Evolutionary conservation across 1,284 basidiomycete genomes (phyloP).

Genomic region (Boletellus deceptivus): DNA sequence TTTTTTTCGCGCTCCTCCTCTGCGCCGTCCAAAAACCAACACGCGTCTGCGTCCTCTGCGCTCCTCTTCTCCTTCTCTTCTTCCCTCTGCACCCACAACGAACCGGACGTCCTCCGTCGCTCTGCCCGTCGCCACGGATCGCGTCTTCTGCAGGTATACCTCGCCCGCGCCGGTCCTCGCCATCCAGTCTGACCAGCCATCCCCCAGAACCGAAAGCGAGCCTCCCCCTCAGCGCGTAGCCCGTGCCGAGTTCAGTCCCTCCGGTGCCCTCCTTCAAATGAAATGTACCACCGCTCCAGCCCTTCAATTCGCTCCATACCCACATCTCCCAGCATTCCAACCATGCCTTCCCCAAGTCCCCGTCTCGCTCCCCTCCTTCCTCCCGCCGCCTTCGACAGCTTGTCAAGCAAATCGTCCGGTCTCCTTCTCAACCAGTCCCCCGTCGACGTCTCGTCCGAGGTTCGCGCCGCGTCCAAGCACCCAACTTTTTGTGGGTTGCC

Average conservation of each 20-base stretch:
- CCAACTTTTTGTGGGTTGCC: conserved; percentile 53
- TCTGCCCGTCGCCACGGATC: conserved; percentile 8
- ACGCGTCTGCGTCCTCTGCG: neutral
- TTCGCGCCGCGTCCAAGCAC: conserved; percentile 24
- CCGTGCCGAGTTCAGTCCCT: conserved; percentile 14
- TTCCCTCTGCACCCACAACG: too few relatives aligned
- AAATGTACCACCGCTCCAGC: conserved; percentile 43
- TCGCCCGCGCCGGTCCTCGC: neutral
- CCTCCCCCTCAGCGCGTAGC: neutral
- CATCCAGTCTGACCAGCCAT: conserved; percentile 4
- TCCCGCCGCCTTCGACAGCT: conserved; percentile 29
- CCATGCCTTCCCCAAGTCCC: conserved; percentile 28
- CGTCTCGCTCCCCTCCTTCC: conserved; percentile 39
- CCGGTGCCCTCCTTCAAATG: conserved; percentile 35
- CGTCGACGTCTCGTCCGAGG: conserved; percentile 28
- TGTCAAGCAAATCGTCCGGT: conserved; percentile 33
- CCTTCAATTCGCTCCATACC: conserved; percentile 40
- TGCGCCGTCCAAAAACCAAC: conserved; percentile 16
- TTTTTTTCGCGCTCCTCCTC: conserved; percentile 17
- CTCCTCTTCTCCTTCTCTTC: too few relatives aligned
- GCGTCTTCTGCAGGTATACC: conserved; percentile 11
- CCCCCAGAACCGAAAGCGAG: conserved; percentile 23
- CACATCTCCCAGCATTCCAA: conserved; percentile 31
- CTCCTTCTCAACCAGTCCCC: conserved; percentile 35
- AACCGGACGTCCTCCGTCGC: conserved; percentile 4